Percentiles rank a stretch among this genome's conserved stretches.
phyloP scores from a whole-genome alignment of 768 basidiomycete species.

The Termitomyces titanicus region DNA sequence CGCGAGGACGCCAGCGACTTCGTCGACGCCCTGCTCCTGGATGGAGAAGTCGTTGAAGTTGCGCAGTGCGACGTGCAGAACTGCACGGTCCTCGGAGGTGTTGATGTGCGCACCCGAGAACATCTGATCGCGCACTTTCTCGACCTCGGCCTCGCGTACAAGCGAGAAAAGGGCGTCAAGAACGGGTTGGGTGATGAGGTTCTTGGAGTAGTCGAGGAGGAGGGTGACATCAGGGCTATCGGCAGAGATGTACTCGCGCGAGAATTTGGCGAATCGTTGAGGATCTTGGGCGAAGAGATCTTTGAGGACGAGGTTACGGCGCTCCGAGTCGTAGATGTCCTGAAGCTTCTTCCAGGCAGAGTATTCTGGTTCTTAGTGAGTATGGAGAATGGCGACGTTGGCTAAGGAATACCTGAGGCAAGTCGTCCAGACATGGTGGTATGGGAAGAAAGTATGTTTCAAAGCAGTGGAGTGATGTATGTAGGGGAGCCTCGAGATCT shows the following conservation, averaged over 20 bases:
- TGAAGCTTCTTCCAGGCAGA: conserved; percentile 89
- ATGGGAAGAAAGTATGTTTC: conserved; percentile 2
- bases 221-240: conserved; percentile 70
- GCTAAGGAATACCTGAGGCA: conserved; percentile 46
- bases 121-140: conserved; percentile 87
- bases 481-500: not conserved
- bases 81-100: conserved; percentile 96
- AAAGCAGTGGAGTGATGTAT: conserved; percentile 2
- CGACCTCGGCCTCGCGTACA: conserved; percentile 82
- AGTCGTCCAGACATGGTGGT: conserved; percentile 58
- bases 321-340: conserved; percentile 70
- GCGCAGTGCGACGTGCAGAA: conserved; percentile 91
- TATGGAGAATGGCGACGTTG: not conserved
- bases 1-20: conserved; percentile 78
- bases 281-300: conserved; percentile 92
- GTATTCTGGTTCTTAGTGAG: conserved; percentile 59
- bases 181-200: conserved; percentile 86
- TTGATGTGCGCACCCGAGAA: conserved; percentile 97
- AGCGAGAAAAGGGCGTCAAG: conserved; percentile 74
- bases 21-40: conserved; percentile 73
- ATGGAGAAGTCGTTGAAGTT: conserved; percentile 76
- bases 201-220: conserved; percentile 96
- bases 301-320: conserved; percentile 75
- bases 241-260: conserved; percentile 65
- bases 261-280: conserved; percentile 82